A percentile compares a stretch with the other conserved stretches of the same genome.
Conservation (phyloP, 2,329 filamentous ascomycete species). For the Pseudopithomyces maydicus region DNA sequence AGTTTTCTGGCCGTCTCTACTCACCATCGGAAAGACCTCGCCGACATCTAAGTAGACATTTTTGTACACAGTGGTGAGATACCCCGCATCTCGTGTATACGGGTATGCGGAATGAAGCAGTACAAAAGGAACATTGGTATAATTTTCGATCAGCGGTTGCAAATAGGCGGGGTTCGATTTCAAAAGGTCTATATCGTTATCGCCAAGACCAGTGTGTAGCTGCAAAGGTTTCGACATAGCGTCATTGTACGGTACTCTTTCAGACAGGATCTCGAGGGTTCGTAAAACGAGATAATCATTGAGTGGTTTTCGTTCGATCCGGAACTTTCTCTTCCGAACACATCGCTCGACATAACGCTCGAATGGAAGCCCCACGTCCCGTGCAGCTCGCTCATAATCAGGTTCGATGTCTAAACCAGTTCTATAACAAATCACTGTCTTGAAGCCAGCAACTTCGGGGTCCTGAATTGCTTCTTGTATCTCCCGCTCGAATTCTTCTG, state of each 20-base stretch:
- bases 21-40: constrained; percentile 80
- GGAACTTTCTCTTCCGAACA: constrained; percentile 48
- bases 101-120: constrained; percentile 82
- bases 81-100: constrained; percentile 77
- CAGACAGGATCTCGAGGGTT: constrained; percentile 63
- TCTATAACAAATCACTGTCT: constrained; percentile 81
- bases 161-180: constrained; percentile 76
- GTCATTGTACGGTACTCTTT: constrained; percentile 38
- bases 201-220: constrained; percentile 82
- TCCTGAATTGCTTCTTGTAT: constrained; percentile 67
- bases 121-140: constrained; percentile 73
- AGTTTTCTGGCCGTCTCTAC: constrained; percentile 73
- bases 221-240: constrained; percentile 72
- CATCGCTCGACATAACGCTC: constrained; percentile 48
- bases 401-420: constrained; percentile 67
- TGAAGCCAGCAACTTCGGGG: constrained; percentile 76
- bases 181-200: constrained; percentile 74
- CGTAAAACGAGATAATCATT: constrained; percentile 73
- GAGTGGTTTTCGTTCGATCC: constrained; percentile 66
- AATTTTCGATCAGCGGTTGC: constrained; percentile 73
- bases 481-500: constrained; percentile 55
- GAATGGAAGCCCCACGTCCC: constrained; percentile 44
- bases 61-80: constrained; percentile 75
- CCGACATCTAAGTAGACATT: constrained; percentile 86
- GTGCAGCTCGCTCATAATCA: constrained; percentile 46